Evolutionary conservation across 345 rosid species (phyloP), one percentile per base, ranked within the genome.

Genomic region (Rhodamnia rubescens): DNA sequence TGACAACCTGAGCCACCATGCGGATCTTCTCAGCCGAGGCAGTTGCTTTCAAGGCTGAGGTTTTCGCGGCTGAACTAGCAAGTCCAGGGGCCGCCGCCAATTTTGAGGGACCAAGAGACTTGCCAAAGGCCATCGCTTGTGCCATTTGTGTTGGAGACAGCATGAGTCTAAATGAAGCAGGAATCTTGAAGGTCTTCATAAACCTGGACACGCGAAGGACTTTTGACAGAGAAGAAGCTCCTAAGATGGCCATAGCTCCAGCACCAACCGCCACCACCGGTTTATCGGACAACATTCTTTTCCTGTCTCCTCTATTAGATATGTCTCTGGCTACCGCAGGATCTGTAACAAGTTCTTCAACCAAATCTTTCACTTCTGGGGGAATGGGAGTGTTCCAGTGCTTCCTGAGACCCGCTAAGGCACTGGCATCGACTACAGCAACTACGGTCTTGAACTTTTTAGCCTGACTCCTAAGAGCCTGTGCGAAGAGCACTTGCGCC

Each of bases 201-300:
- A 95, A 57, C 82, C 96, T 93, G 78, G 99, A 97, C 84, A 92
- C 94, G 51, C 94, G 92, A 83, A 94, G 90, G 80, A 88, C 93
- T 89, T 97, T 96, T 50, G 98, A 88, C 81, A 97, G 83, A 52
- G 99, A 96, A 56, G 99, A 93, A 85, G 91, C 96, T 84, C 99
- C 98, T 84, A 95, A 84, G 75, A 93, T 90, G 50, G 98, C 97
- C 21, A 97, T 91, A 44, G 99, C 99, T 83, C 99, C 98, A 2
- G 99, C 99, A 87, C 99, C 96, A 84, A 96, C 94, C 52, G 99
- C 98, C 74, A 95, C 93, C 83, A 92, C 91, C 14, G 99, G 93
- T 85, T 93, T 95, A 87, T 87, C 89, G 51, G 94, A 88, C 49
- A 95, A 86, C 83, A 88, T 58, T 55, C 92, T 51, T 88, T 90